phyloP scores from a whole-genome alignment of 2,329 filamentous ascomycete genomes.

The Aureobasidium musti region DNA sequence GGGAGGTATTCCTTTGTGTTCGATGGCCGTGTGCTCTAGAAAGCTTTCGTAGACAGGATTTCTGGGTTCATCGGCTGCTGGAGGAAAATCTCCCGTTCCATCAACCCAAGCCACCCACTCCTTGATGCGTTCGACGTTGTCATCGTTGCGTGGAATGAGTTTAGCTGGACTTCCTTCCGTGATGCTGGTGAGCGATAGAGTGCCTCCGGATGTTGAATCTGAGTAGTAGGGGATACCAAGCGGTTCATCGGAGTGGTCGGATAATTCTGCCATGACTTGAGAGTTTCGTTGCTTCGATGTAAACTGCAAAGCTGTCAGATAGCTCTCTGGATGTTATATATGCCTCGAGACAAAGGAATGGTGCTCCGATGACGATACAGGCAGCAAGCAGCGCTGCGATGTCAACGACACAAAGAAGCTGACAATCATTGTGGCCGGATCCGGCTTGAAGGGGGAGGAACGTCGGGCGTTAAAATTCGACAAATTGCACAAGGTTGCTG shows the following conservation, averaged over 20 bases:
- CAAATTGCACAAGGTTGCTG: not conserved
- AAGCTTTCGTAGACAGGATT: too few relatives aligned
- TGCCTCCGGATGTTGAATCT: not conserved
- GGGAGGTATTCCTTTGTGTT: too few relatives aligned
- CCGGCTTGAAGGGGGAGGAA: not conserved
- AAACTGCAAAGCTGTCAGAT: not conserved
- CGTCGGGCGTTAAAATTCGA: too few relatives aligned
- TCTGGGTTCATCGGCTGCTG: too few relatives aligned
- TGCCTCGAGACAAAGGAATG: not conserved
- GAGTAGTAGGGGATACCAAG: not conserved
- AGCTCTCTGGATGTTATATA: not conserved
- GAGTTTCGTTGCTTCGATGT: not conserved
- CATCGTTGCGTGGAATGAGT: too few relatives aligned
- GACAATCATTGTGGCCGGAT: not conserved
- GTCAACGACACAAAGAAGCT: not conserved
- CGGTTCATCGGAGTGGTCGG: too few relatives aligned
- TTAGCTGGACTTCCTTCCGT: not conserved
- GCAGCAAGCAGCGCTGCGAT: not conserved
- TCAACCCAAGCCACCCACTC: too few relatives aligned
- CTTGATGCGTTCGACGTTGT: too few relatives aligned
- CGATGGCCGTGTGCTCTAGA: too few relatives aligned
- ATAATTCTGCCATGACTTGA: not conserved
- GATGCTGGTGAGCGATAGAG: not conserved
- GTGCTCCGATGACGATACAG: not conserved
- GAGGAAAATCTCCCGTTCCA: too few relatives aligned